A percentile compares a stretch with the other conserved stretches of the same genome.
phyloP scores from a whole-genome alignment of 495 filamentous ascomycete genomes.

The Neurospora sp. region DNA sequence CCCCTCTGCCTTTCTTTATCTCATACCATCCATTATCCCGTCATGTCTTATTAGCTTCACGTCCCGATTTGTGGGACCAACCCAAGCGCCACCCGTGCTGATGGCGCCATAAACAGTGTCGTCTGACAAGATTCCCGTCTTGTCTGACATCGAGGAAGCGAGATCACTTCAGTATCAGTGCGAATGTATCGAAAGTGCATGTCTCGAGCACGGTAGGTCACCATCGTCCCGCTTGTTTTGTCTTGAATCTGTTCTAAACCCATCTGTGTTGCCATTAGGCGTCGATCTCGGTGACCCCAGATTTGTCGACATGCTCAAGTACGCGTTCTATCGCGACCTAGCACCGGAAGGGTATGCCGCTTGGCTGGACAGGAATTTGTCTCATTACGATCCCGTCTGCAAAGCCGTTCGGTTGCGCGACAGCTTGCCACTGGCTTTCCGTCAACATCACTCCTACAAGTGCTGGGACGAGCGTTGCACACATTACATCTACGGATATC shows the following conservation, averaged over 20 bases:
- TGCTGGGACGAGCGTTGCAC: constrained; percentile 41
- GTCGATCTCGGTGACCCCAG: constrained; percentile 34
- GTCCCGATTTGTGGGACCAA: not conserved
- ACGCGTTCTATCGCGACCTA: constrained; percentile 26
- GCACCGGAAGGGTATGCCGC: constrained; percentile 32
- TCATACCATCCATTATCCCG: not conserved
- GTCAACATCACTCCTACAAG: constrained; percentile 34
- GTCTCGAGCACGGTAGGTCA: constrained; percentile 37
- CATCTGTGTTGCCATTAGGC: constrained; percentile 19
- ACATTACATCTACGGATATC: constrained; percentile 43
- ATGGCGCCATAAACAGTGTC: constrained; percentile 26
- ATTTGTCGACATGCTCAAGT: constrained; percentile 31
- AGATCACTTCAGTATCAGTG: constrained; percentile 38
- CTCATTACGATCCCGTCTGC: constrained; percentile 35
- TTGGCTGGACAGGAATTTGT: constrained; percentile 38
- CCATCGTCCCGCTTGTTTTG: not conserved
- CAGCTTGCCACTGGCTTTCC: constrained; percentile 29
- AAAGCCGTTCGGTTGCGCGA: constrained; percentile 31
- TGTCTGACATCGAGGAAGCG: constrained; percentile 42
- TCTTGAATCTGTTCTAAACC: constrained; percentile 4
- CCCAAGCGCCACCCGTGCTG: constrained; percentile 16
- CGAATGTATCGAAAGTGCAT: constrained; percentile 40
- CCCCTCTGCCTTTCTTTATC: constrained; percentile 4
- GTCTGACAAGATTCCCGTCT: constrained; percentile 29
- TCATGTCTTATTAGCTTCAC: not conserved